Evolutionary conservation across 768 basidiomycete species (phyloP), one percentile per base, ranked within the genome.

Genomic region (Hygrophorus pudorinus): DNA sequence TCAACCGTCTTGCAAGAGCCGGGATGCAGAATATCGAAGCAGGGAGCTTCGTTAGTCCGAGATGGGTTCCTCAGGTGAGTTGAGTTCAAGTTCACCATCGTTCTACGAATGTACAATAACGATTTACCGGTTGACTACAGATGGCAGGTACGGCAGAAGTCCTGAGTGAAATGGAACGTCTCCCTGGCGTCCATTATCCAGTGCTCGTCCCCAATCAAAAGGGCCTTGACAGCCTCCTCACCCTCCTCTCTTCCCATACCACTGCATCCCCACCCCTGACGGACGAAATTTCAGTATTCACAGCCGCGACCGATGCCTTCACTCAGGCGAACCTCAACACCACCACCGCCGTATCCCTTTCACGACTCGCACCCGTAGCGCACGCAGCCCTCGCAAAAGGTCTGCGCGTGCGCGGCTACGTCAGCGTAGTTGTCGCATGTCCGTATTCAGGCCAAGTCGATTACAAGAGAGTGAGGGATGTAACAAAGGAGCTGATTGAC

Each of bases 11-110:
- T 9, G 76, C 73, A 2, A 59, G 58, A 13, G 81, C 87, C 8
- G 91, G 89, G 0, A 57, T 79, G 52, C 65, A 67, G 48, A 76
- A 67, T 45, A 81, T 93, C 51, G 90, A 93, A 61, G 76, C 78
- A 1, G 91, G 91, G 5, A 89, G 87, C 58, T 91, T 94, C 57
- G 91, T 93, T 46, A 87, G 87, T 59, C 85, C 86, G 0, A 91
- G 90, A 62, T 89, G 89, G 85, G 85, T 93, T 18, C 91, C 90
- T 0, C 91, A 93, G 76, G 91, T 79, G 49, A 40, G 69, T 60
- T 2, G 10, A 17, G 14, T 10, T 24, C 13, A 10, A 5, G 20
- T 14, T 20, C 8, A 30, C 10, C 21, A 14, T 14, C 12, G 13
- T 10, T 48, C 17, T 10, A 21, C 16, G 34, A 27, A 36, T 18